Base-by-base conservation (phyloP, 2,329 filamentous ascomycete genomes). In the Colletotrichum nymphaeae region DNA sequence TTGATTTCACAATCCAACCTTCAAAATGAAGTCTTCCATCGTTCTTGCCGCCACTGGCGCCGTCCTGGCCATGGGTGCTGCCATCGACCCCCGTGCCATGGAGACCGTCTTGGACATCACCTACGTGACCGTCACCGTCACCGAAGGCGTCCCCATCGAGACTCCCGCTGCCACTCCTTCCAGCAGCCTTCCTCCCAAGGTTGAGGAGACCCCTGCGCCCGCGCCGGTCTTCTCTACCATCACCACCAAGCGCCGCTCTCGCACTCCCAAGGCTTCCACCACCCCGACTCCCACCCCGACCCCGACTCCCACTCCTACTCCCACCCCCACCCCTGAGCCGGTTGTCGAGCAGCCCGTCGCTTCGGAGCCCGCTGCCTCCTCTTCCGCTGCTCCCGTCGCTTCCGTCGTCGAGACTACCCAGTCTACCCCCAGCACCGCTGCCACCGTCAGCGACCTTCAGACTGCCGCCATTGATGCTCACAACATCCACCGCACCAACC, bases 401-500 rank as follows among this genome's bases (percentile, higher is more conserved):
- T 56, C 75, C 53, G 75, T 77, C 42, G 32, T 76, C 19, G 67
- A 78, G 28, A 58, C 76, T 52, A 74, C 77, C 32, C 76, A 57
- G 80, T 81, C 76, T 79, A 77, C 74, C 57, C 73, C 68, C 37
- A 55, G 60, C 30, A n/a, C 30, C 35, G 52, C 52, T 30, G 67
- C 72, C 49, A 66, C 26, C 12, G 66, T 71, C 12, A 70, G 69
- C 55, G 76, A 82, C 67, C 84, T 86, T 72, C 46, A 78, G 70
- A 81, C 81, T 69, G 80, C 83, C 16, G 87, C 88, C 63, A 78
- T 96, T 63, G 86, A 92, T 78, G 90, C 94, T 81, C 97, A 98
- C 92, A 98, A 98, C 86, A 79, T 93, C 66, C 94, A 97, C 85
- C 95, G 97, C 75, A 82, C 87, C 79, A 97, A 97, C 86, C 95